Evolutionary conservation across 306 rosid genomes (phyloP).

Genomic region (Styphnolobium japonicum): DNA sequence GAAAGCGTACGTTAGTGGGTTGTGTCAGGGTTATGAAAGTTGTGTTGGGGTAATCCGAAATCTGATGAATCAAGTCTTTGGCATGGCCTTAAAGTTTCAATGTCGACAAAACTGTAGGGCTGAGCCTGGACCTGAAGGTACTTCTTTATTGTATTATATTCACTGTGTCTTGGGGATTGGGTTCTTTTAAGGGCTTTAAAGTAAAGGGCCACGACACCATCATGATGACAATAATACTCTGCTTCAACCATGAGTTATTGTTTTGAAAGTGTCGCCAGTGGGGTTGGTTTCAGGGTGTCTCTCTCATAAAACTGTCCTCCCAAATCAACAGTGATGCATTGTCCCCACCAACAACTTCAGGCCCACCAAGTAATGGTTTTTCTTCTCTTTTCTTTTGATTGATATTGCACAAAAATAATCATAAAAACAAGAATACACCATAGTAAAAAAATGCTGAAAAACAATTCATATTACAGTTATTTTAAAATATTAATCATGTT

Average conservation of each 20-base stretch:
- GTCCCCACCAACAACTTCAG: conserved; percentile 11
- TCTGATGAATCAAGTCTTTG: neutral
- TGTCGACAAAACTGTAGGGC: conserved; percentile 5
- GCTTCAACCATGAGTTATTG: conserved; percentile 4
- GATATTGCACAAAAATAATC: neutral
- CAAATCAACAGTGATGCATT: conserved; percentile 10
- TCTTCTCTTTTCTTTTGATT: conserved; percentile 3
- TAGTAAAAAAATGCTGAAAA: too few relatives aligned
- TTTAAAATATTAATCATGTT: too few relatives aligned
- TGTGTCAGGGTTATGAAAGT: conserved; percentile 37
- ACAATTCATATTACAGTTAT: too few relatives aligned
- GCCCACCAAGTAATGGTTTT: neutral
- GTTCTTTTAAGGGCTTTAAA: neutral
- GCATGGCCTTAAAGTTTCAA: neutral
- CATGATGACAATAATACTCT: conserved; percentile 23
- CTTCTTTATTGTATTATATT: neutral
- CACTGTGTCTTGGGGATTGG: conserved; percentile 8
- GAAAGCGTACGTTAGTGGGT: conserved; percentile 14
- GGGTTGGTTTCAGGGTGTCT: conserved; percentile 20
- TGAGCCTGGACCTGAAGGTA: neutral
- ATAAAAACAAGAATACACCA: neutral
- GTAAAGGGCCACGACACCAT: conserved; percentile 21
- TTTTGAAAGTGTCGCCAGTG: conserved; percentile 27
- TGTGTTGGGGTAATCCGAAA: conserved; percentile 23
- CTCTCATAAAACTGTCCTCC: neutral